Evolutionary conservation across 345 rosid species (phyloP), one percentile per base, ranked within the genome.

Genomic region (Euphorbia peplus): DNA sequence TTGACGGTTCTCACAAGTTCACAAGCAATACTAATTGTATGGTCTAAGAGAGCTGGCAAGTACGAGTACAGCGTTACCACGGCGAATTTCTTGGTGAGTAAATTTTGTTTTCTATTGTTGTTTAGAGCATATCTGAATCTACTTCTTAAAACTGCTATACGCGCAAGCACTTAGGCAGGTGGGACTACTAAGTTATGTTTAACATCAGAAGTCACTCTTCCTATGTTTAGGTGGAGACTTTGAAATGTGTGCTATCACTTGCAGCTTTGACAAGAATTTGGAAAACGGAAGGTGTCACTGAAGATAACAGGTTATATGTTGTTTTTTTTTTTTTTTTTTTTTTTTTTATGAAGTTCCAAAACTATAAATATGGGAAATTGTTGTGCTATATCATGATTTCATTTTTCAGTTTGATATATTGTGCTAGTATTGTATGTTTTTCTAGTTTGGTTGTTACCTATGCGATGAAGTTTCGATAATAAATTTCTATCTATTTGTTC

Each of bases 31-130:
- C 95, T 95, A 0, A 95, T 95, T 56, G 97, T 91, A 3, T 95
- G 99, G 99, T 95, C 99, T 25, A 95, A 95, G 76, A 88, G 99
- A 83, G 99, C 99, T 64, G 95, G 97, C 64, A 89, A 89, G 78
- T 95, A 95, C 30, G 96, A 95, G 76, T 95, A 91, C 60, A 95
- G 99, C 70, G 96, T 91, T 54, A 91, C 99, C 19, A 95, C 99
- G 13, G 97, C 97, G 10, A 95, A 95, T 78, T 90, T 95, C 73
- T 53, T 90, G 95, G 99, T 91, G 55, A 84, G 93, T 73, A 14
- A 60, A 71, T 42, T 51, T 8, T 13, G 22, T 29, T 28, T 32
- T 52, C 13, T 41, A 3, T 13, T 2, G 8, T 13, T 16, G 56
- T 9, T 24, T 0, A 53, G 12, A 7, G 0, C 7, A 22, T 53